Conservation (phyloP, 2,329 filamentous ascomycete genomes). For the Rhinocladiella similis region DNA sequence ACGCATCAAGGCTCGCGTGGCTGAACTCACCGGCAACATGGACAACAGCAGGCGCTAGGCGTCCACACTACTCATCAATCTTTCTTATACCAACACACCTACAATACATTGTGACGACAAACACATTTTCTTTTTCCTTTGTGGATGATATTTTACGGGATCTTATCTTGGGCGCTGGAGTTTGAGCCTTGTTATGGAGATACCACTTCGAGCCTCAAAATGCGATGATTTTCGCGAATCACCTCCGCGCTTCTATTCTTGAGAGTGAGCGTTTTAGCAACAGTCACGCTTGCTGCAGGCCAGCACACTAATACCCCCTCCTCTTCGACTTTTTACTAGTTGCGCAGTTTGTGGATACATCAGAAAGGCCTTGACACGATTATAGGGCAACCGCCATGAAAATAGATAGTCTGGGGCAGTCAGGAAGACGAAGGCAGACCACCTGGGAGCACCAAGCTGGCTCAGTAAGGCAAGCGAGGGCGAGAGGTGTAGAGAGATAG, state of each 20-base stretch:
- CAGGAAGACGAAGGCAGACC: background rate
- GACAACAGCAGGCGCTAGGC: conserved; percentile 48
- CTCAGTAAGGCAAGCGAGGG: background rate
- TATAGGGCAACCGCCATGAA: background rate
- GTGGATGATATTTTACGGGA: conserved; percentile 3
- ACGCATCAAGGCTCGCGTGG: conserved; percentile 95
- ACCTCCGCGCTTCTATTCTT: conserved; percentile 8
- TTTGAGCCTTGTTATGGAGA: conserved; percentile 17
- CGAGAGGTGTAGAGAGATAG: background rate
- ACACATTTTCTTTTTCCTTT: conserved; percentile 2
- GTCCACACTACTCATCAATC: background rate
- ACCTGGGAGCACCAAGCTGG: background rate
- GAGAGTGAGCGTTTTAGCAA: conserved; percentile 22
- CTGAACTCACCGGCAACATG: conserved; percentile 86
- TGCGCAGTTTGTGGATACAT: conserved; percentile 11
- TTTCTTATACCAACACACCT: background rate
- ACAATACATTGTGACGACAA: background rate
- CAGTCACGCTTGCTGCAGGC: conserved; percentile 13
- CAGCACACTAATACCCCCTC: conserved; percentile 20
- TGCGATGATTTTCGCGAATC: conserved; percentile 3
- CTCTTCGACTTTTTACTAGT: conserved; percentile 1
- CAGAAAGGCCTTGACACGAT: background rate
- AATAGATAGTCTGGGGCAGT: background rate
- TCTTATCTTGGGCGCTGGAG: conserved; percentile 6
- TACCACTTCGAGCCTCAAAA: conserved; percentile 19